phyloP scores from a whole-genome alignment of 345 rosid species.

The Gynandropsis gynandra region DNA sequence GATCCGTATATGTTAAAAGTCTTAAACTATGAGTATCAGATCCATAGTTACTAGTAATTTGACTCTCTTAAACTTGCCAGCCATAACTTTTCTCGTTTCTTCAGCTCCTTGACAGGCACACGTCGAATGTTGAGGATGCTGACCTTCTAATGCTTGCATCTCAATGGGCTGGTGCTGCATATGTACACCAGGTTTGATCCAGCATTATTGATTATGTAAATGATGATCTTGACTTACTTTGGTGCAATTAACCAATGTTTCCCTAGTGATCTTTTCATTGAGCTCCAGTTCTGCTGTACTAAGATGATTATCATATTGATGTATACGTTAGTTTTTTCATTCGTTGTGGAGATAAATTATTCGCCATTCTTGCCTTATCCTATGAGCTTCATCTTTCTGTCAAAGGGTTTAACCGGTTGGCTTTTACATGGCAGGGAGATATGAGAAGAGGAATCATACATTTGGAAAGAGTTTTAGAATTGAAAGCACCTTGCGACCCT shows the following conservation, averaged over 20 bases:
- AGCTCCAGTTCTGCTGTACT: no score
- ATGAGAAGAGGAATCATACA: constrained; percentile 54
- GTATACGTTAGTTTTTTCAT: no score
- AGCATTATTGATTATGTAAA: not conserved
- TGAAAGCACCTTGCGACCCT: constrained; percentile 65
- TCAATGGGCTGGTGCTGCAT: constrained; percentile 76
- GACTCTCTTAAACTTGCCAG: not conserved
- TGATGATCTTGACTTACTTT: constrained; percentile 10
- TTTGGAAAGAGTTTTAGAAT: constrained; percentile 57
- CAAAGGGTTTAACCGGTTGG: not conserved
- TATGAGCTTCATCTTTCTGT: no score
- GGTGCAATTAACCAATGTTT: no score
- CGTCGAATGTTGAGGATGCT: constrained; percentile 40
- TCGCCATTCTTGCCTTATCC: no score
- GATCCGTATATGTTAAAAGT: no score
- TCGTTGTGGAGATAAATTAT: no score
- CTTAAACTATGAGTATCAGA: no score
- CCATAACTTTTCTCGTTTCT: constrained; percentile 5
- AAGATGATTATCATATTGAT: no score
- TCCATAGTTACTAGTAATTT: no score
- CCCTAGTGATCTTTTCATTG: no score
- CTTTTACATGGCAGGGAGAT: constrained; percentile 41
- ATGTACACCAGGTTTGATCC: constrained; percentile 48
- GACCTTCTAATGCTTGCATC: constrained; percentile 69
- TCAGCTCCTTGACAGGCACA: constrained; percentile 48